phyloP scores from a whole-genome alignment of 305 asterid genomes.

The Fraxinus sp. region DNA sequence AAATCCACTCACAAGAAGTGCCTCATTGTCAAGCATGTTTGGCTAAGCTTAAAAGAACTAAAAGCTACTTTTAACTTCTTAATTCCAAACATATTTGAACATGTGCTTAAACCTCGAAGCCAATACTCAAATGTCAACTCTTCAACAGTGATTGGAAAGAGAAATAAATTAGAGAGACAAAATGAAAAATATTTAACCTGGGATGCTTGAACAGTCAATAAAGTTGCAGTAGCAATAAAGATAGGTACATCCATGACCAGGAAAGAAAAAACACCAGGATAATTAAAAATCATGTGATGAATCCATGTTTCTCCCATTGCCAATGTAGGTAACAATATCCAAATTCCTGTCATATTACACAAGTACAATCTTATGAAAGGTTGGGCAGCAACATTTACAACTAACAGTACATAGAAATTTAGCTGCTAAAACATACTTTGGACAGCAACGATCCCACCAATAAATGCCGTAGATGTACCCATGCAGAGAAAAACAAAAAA shows the following conservation, averaged over 20 bases:
- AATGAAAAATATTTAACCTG: slow-evolving; percentile 53
- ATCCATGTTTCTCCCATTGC: slow-evolving; percentile 62
- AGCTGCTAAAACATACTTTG: slow-evolving; percentile 62
- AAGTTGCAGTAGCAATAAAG: slow-evolving; percentile 55
- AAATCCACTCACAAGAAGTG: not conserved
- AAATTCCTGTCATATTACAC: slow-evolving; percentile 57
- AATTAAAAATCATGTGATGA: slow-evolving; percentile 46
- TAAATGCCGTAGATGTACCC: slow-evolving; percentile 63
- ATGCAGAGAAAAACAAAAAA: slow-evolving; percentile 68
- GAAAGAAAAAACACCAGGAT: slow-evolving; percentile 71
- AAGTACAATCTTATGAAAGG: slow-evolving; percentile 16
- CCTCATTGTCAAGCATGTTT: not conserved
- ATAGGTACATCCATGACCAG: slow-evolving; percentile 67
- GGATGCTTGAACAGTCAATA: slow-evolving; percentile 55
- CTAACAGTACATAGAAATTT: slow-evolving; percentile 23
- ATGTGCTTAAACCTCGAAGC: not conserved
- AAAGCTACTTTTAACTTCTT: not conserved
- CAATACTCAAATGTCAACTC: not conserved
- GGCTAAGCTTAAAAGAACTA: not conserved
- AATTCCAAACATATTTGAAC: not conserved
- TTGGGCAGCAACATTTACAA: slow-evolving; percentile 9
- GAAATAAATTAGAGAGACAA: slow-evolving; percentile 9
- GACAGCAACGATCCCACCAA: slow-evolving; percentile 57
- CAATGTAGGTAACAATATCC: slow-evolving; percentile 55
- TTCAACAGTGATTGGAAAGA: not conserved